These are phyloP conservation scores for Vanderwaltozyma polyspora DNA, from an alignment of 805 yeast species.

Conservation along the genomic window DNA sequence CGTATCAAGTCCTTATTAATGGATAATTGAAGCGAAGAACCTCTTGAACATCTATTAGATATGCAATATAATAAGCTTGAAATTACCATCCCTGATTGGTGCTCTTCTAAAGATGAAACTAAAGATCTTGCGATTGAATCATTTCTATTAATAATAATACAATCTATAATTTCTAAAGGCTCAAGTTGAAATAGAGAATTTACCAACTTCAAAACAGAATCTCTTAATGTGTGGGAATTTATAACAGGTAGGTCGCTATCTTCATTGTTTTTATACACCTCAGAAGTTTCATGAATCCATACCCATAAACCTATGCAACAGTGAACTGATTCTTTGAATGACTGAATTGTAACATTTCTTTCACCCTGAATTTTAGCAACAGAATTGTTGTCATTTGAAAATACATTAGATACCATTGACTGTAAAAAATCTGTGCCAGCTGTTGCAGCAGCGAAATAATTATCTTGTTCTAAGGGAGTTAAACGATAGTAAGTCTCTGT, in stretches of 20 bases:
- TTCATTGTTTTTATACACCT: slow-evolving; percentile 2
- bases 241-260: not conserved
- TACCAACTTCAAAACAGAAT: not conserved
- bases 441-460: slow-evolving; percentile 9
- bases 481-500: slow-evolving; percentile 45
- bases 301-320: slow-evolving; percentile 59
- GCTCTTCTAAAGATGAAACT: slow-evolving; percentile 70
- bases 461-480: slow-evolving; percentile 25
- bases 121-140: slow-evolving; percentile 19
- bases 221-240: not conserved
- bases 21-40: slow-evolving; percentile 12
- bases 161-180: slow-evolving; percentile 61
- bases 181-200: slow-evolving; percentile 40
- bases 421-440: slow-evolving; percentile 22
- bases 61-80: slow-evolving; percentile 47
- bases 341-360: slow-evolving; percentile 42
- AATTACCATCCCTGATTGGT: slow-evolving; percentile 61
- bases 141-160: slow-evolving; percentile 35
- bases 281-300: slow-evolving; percentile 29
- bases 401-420: slow-evolving; percentile 26
- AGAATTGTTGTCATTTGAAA: slow-evolving; percentile 22
- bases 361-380: slow-evolving; percentile 35
- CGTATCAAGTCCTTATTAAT: slow-evolving; percentile 1
- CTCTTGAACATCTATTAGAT: slow-evolving; percentile 17
- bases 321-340: slow-evolving; percentile 49